Base-by-base conservation (phyloP, 1,284 basidiomycete species). In the Xerocomus amazonicus region DNA sequence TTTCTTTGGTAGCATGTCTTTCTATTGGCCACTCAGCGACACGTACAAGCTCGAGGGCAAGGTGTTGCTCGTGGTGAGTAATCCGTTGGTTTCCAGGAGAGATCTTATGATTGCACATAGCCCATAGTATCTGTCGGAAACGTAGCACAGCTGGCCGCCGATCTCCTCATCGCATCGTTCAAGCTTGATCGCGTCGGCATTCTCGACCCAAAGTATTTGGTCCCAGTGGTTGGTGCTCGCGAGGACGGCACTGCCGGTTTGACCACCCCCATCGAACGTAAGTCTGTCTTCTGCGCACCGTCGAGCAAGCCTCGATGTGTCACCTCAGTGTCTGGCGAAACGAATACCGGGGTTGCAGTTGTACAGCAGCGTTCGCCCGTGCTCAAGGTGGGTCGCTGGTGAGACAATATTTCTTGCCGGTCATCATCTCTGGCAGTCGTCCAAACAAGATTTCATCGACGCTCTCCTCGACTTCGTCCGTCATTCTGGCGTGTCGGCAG, bases 81-180 rank as follows among this genome's bases (percentile, higher is more conserved):
- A 10, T 16, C 10, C 39, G 16, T 13, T 6, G 3, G 41, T 23
- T 39, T 19, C 28, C 4, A 43, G 33, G 49, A 17, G 17, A 3
- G n/a, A 56, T 48, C 43, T 58, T 41, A 44, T 31, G 28, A 36
- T 38, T 29, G 44, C 59, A 56, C 52, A 44, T 60, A 92, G 89
- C 89, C 90, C 23, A 66, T 90, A 39, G 87, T 92, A 5, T 90
- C 89, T 1, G 78, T 83, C 23, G 90, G 84, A 40, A 92, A 91
- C 70, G 77, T 92, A 34, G 75, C 83, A 7, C 90, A 92, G 61
- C 76, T 92, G 14, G 80, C 87, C 0, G 81, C 72, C 14, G 90
- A 92, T 67, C 69, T 92, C 12, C 69, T 92, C 50, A 83, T 90
- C 49, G 65, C 82, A 6, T 83, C 84, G 0, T 72, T 89, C 39